phyloP scores from a whole-genome alignment of 352 stramenopile genomes.

The Phytophthora parvispora region DNA sequence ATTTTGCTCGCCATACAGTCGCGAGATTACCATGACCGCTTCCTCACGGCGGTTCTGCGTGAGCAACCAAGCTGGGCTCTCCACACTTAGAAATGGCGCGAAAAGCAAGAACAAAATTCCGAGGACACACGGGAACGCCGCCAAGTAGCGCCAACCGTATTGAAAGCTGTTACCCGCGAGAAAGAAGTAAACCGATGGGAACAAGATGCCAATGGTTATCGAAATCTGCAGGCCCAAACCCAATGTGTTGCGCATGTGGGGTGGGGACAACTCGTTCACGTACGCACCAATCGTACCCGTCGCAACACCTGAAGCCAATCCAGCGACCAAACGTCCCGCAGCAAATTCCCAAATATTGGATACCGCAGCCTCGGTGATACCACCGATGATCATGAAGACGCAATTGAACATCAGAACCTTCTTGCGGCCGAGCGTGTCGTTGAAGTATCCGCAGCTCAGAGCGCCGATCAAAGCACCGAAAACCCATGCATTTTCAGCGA shows the following conservation, averaged over 20 bases:
- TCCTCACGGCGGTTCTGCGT: conserved; percentile 26
- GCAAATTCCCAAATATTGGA: conserved; percentile 22
- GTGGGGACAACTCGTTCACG: conserved; percentile 15
- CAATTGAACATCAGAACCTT: conserved; percentile 26
- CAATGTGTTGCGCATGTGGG: conserved; percentile 14
- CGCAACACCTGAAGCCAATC: conserved; percentile 12
- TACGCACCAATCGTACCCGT: conserved; percentile 17
- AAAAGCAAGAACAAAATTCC: conserved; percentile 27
- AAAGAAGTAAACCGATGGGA: conserved; percentile 5
- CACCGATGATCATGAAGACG: conserved; percentile 46
- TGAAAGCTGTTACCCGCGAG: conserved; percentile 1
- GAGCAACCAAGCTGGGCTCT: conserved; percentile 30
- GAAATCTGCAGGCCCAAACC: conserved; percentile 12
- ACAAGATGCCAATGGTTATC: conserved; percentile 2
- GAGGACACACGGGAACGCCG: conserved; percentile 37
- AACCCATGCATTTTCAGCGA: conserved; percentile 12
- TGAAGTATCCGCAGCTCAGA: conserved; percentile 28
- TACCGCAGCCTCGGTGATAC: conserved; percentile 22
- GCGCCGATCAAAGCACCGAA: conserved; percentile 17
- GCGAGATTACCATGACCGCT: conserved; percentile 21
- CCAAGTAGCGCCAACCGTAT: conserved; percentile 35
- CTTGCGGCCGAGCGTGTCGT: conserved; percentile 23
- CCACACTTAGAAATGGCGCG: conserved; percentile 19
- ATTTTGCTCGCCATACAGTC: conserved; percentile 33
- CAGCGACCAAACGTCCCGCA: conserved; percentile 13